Conservation (phyloP, 306 rosid species). For the Sicyos baderoa region DNA sequence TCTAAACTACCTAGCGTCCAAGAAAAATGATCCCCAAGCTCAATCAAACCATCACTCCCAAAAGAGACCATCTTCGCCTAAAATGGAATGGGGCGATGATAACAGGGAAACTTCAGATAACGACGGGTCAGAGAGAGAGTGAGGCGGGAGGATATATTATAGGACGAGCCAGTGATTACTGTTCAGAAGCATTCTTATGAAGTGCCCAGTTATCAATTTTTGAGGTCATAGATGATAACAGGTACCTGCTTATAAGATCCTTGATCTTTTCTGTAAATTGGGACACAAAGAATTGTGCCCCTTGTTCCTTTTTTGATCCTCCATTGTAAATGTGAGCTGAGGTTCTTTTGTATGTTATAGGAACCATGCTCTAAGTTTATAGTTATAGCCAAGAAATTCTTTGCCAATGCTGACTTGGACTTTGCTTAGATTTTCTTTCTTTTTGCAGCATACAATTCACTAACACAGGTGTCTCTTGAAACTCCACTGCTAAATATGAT, state of each 20-base stretch:
- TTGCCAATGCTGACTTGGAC: slow-evolving; percentile 4
- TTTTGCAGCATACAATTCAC: background rate
- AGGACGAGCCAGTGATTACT: slow-evolving; percentile 22
- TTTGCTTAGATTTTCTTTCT: background rate
- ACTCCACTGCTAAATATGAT: background rate
- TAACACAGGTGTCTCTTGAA: background rate
- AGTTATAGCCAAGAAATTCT: slow-evolving; percentile 16
- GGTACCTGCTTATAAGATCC: slow-evolving; percentile 26
- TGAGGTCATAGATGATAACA: slow-evolving; percentile 50
- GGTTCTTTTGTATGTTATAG: slow-evolving; percentile 31
- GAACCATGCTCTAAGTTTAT: slow-evolving; percentile 25
- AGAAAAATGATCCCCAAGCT: slow-evolving; percentile 44
- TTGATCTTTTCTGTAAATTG: slow-evolving; percentile 20
- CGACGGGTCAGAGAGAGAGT: slow-evolving; percentile 27
- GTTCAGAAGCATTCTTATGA: slow-evolving; percentile 34
- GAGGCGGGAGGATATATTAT: slow-evolving; percentile 16
- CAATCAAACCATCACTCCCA: slow-evolving; percentile 28
- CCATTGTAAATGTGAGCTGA: slow-evolving; percentile 40
- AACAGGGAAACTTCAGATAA: slow-evolving; percentile 17
- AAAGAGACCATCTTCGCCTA: slow-evolving; percentile 35
- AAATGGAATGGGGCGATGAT: slow-evolving; percentile 20
- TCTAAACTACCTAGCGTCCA: slow-evolving; percentile 63
- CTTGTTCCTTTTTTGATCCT: slow-evolving; percentile 17
- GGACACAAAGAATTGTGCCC: slow-evolving; percentile 20
- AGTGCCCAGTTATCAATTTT: slow-evolving; percentile 67